Evolutionary conservation across 1,139 yeast genomes (phyloP).

Genomic region (Zygoascus sp.): DNA sequence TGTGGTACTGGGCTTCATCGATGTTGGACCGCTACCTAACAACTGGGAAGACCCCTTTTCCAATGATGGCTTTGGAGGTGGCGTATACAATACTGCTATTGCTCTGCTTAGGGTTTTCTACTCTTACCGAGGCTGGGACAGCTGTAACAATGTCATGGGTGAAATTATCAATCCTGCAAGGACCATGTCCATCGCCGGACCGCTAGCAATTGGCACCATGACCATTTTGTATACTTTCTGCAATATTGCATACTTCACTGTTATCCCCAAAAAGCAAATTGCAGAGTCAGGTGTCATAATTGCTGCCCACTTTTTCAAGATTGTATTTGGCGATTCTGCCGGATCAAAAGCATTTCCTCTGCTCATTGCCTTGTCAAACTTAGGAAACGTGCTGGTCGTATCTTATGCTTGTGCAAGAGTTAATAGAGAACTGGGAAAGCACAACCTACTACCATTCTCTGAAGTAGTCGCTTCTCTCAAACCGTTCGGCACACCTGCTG

Average conservation of each 20-base stretch:
- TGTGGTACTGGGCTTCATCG: constrained; percentile 25
- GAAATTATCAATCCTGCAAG: constrained; percentile 68
- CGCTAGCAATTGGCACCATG: constrained; percentile 56
- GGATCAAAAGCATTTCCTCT: constrained; percentile 60
- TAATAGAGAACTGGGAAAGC: constrained; percentile 68
- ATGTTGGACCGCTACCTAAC: constrained; percentile 24
- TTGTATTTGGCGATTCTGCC: constrained; percentile 57
- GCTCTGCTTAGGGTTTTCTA: constrained; percentile 56
- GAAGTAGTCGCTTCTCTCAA: constrained; percentile 45
- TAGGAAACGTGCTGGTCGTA: constrained; percentile 75
- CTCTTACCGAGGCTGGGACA: constrained; percentile 65
- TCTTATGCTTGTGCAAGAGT: constrained; percentile 72
- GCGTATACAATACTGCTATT: constrained; percentile 39
- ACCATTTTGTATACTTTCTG: constrained; percentile 64
- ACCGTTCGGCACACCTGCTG: constrained; percentile 52
- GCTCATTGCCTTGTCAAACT: constrained; percentile 63
- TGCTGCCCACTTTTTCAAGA: constrained; percentile 70
- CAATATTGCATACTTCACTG: constrained; percentile 67
- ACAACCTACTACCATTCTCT: constrained; percentile 69
- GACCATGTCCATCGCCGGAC: constrained; percentile 67
- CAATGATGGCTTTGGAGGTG: constrained; percentile 34
- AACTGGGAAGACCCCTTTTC: constrained; percentile 29
- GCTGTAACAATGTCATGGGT: constrained; percentile 75
- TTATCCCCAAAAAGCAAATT: constrained; percentile 65
- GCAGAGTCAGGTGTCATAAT: constrained; percentile 62